These are phyloP conservation scores for Albugo laibachii DNA, from an alignment of 352 stramenopile species.

Conservation along the genomic window DNA sequence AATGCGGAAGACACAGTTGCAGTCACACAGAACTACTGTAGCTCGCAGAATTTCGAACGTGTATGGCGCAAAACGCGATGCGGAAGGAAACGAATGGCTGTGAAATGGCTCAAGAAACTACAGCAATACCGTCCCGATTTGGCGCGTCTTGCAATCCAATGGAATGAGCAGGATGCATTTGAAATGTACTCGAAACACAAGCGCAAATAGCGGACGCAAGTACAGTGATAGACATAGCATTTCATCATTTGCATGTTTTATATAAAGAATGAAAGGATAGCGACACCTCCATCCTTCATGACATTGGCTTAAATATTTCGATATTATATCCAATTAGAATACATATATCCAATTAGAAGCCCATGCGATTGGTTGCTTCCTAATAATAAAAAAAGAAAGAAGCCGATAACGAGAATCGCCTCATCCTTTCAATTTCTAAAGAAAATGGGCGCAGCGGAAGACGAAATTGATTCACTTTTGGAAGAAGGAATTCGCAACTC, in stretches of 20 bases:
- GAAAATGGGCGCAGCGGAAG: constrained; percentile 23
- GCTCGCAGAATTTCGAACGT: constrained; percentile 65
- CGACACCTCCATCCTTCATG: neutral
- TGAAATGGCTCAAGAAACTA: constrained; percentile 83
- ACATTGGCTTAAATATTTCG: neutral
- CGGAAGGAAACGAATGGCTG: constrained; percentile 87
- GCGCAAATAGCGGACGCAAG: too few relatives aligned
- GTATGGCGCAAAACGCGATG: constrained; percentile 79
- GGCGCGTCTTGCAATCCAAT: constrained; percentile 36
- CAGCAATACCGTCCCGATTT: constrained; percentile 67
- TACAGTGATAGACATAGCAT: too few relatives aligned
- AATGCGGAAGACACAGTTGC: constrained; percentile 84
- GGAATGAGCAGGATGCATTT: constrained; percentile 81
- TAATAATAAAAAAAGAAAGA: neutral
- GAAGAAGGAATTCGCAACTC: constrained; percentile 30
- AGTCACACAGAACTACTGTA: constrained; percentile 90
- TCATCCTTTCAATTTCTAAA: too few relatives aligned
- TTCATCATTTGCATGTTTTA: too few relatives aligned
- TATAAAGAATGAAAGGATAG: too few relatives aligned
- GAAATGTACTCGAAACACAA: constrained; percentile 44
- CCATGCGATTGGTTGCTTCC: constrained; percentile 10
- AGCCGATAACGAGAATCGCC: too few relatives aligned
- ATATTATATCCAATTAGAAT: neutral
- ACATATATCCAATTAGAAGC: constrained; percentile 7
- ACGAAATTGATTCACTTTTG: constrained; percentile 68